These are phyloP conservation scores for Coniosporium tulheliwenetii DNA, from an alignment of 2,329 filamentous ascomycete genomes.

Conservation along the genomic window DNA sequence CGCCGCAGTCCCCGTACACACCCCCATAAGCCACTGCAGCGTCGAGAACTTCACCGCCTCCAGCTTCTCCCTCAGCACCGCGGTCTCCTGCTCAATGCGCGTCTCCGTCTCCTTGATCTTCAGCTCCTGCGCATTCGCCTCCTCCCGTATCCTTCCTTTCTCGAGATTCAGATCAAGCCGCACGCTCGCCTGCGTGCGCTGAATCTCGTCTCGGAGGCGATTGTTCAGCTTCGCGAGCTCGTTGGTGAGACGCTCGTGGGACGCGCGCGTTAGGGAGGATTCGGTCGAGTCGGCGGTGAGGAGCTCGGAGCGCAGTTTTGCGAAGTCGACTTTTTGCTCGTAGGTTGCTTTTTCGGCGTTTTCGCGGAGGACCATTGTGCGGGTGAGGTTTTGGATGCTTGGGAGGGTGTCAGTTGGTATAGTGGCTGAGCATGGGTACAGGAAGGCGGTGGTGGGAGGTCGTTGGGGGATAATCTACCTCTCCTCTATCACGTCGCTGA, in stretches of 20 bases:
- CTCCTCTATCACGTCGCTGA: constrained; percentile 95
- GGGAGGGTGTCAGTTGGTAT: background rate
- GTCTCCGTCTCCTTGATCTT: constrained; percentile 99
- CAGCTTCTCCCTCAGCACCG: constrained; percentile 74
- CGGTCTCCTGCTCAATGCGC: constrained; percentile 94
- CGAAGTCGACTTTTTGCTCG: constrained; percentile 90
- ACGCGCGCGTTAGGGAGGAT: constrained; percentile 69
- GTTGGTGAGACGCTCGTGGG: constrained; percentile 84
- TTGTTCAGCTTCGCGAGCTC: constrained; percentile 89
- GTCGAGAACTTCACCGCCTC: constrained; percentile 98
- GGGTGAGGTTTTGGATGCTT: constrained; percentile 89
- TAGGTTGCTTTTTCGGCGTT: constrained; percentile 69
- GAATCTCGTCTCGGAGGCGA: constrained; percentile 81
- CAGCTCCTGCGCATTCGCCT: constrained; percentile 90
- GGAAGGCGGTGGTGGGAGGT: constrained; percentile 1
- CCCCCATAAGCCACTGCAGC: constrained; percentile 88
- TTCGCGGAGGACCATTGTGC: constrained; percentile 95
- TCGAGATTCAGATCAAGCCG: constrained; percentile 87
- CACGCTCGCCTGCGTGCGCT: constrained; percentile 83
- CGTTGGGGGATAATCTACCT: constrained; percentile 33
- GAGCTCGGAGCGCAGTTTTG: constrained; percentile 88
- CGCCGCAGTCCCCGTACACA: constrained; percentile 50
- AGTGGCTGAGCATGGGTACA: background rate
- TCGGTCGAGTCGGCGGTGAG: constrained; percentile 86
- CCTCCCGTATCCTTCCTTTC: constrained; percentile 90